Percentiles rank a stretch among this genome's conserved stretches.
These are phyloP conservation scores for Dichotomocladium elegans DNA, from an alignment of 371 early-diverging fungal genomes.

Conservation along the genomic window DNA sequence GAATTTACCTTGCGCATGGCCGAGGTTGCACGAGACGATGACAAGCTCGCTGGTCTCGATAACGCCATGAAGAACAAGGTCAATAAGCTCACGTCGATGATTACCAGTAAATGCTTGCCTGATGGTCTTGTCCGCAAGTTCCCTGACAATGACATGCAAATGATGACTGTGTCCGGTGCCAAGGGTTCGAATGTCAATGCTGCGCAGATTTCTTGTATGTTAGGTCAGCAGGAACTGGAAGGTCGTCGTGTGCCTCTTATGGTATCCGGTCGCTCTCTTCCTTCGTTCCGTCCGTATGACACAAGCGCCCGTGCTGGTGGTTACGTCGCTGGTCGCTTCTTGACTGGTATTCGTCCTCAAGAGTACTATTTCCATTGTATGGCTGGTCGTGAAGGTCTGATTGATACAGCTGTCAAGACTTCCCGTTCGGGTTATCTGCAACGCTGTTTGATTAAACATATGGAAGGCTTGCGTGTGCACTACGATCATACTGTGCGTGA, in stretches of 20 bases:
- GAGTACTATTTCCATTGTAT: slow-evolving; percentile 95
- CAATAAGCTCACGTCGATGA: slow-evolving; percentile 79
- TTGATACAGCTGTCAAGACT: slow-evolving; percentile 99
- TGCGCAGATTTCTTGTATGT: slow-evolving; percentile 96
- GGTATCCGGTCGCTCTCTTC: slow-evolving; percentile 97
- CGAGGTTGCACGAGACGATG: slow-evolving; percentile 78
- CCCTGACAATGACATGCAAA: slow-evolving; percentile 98
- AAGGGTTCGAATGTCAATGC: slow-evolving; percentile 99
- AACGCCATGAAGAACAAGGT: slow-evolving; percentile 85
- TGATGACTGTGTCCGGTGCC: slow-evolving; percentile 99
- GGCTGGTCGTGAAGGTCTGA: slow-evolving; percentile 99
- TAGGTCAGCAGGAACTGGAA: slow-evolving; percentile 99
- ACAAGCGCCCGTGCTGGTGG: slow-evolving; percentile 95
- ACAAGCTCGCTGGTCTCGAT: slow-evolving; percentile 89
- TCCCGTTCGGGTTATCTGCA: slow-evolving; percentile 99
- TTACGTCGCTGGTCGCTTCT: slow-evolving; percentile 97
- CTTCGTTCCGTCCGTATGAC: slow-evolving; percentile 92
- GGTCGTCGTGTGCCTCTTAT: slow-evolving; percentile 99
- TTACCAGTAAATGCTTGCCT: slow-evolving; percentile 85
- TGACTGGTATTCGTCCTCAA: slow-evolving; percentile 98
- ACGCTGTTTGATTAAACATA: slow-evolving; percentile 99
- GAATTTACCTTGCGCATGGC: slow-evolving; percentile 78
- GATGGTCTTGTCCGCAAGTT: slow-evolving; percentile 78
- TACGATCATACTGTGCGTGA: slow-evolving; percentile 98
- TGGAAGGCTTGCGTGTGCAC: slow-evolving; percentile 95